Percentiles rank a stretch among this genome's conserved stretches.
Evolutionary conservation across 495 filamentous ascomycete species (phyloP).

Genomic region (Hyaloscypha finlandica): DNA sequence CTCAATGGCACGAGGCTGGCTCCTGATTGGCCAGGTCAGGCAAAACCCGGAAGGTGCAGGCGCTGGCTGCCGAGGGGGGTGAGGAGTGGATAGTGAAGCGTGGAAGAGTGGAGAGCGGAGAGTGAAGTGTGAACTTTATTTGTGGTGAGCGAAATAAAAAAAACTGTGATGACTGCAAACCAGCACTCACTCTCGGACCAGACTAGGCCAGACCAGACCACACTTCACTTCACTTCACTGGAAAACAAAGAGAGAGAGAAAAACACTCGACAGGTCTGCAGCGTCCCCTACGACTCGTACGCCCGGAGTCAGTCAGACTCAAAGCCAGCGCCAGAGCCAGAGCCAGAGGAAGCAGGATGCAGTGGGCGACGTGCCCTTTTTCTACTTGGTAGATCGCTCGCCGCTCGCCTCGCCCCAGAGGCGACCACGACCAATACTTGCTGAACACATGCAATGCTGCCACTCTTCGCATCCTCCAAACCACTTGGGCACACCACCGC

Average conservation of each 20-base stretch:
- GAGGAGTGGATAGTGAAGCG: neutral
- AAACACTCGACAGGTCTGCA: neutral
- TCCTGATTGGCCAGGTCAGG: neutral
- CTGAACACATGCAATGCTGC: constrained; percentile 25
- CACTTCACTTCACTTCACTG: neutral
- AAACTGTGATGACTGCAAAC: neutral
- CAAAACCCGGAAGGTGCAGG: neutral
- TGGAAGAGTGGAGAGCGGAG: too few relatives aligned
- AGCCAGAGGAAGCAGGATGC: neutral
- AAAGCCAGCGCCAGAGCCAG: neutral
- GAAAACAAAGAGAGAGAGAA: neutral
- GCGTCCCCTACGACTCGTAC: neutral
- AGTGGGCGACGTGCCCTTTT: constrained; percentile 25
- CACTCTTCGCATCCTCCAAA: neutral
- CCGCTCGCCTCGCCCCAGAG: constrained; percentile 13
- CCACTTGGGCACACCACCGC: constrained; percentile 2
- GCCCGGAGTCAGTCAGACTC: neutral
- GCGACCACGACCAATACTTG: constrained; percentile 25
- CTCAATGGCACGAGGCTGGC: neutral
- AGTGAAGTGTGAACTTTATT: neutral
- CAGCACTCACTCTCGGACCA: neutral
- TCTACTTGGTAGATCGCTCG: constrained; percentile 21
- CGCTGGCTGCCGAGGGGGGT: neutral
- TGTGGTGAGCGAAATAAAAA: neutral
- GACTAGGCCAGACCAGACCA: neutral